Percentiles rank a stretch among this genome's conserved stretches.
Conservation (phyloP, 1,284 basidiomycete genomes). For the Leccinum cinnamomeum region DNA sequence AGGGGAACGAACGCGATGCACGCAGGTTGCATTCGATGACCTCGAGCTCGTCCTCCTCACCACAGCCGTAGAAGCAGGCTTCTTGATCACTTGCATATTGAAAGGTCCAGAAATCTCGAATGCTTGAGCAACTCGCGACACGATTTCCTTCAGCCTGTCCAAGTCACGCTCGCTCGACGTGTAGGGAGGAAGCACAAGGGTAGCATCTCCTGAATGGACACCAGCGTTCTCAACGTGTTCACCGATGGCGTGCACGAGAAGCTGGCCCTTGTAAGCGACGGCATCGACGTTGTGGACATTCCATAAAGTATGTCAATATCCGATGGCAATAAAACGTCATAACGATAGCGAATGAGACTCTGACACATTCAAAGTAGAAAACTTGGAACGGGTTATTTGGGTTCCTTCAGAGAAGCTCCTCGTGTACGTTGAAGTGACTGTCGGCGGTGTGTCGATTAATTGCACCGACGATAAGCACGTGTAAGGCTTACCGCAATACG, state of each 20-base stretch:
- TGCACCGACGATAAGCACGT: background rate
- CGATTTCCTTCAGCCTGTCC: conserved; percentile 87
- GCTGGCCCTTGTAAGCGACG: conserved; percentile 90
- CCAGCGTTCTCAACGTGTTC: conserved; percentile 99
- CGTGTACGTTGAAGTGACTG: conserved; percentile 83
- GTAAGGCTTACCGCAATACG: conserved; percentile 55
- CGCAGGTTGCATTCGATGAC: conserved; percentile 99
- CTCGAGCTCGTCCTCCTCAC: conserved; percentile 77
- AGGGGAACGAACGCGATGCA: conserved; percentile 97
- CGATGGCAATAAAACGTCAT: background rate
- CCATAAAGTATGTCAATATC: background rate
- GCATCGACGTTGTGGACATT: conserved; percentile 74
- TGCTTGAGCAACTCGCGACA: conserved; percentile 91
- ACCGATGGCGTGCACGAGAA: conserved; percentile 93
- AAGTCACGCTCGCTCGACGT: conserved; percentile 79
- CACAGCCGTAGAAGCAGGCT: conserved; percentile 54
- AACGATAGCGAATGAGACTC: background rate
- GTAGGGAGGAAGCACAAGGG: conserved; percentile 96
- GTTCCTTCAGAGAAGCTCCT: conserved; percentile 57
- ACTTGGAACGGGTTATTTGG: background rate
- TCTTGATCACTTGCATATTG: conserved; percentile 99
- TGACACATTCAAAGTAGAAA: conserved; percentile 3
- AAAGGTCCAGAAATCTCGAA: conserved; percentile 98
- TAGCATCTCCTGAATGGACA: conserved; percentile 98
- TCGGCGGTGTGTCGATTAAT: background rate